Evolutionary conservation across 2,329 filamentous ascomycete genomes (phyloP).

Genomic region (Paecilomyces dactylethromorphus): DNA sequence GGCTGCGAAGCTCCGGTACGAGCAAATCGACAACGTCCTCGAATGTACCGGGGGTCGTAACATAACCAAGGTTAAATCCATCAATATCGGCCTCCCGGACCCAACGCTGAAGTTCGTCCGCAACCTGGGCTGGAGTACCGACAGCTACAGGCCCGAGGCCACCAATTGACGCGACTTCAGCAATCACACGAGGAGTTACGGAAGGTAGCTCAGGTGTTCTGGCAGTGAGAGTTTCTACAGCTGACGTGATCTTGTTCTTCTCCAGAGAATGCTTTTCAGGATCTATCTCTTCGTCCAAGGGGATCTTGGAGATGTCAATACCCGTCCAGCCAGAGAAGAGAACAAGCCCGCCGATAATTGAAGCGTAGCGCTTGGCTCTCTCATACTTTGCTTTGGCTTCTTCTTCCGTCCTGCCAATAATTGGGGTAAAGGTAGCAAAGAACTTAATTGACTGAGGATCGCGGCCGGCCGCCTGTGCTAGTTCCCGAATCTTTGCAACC

Average conservation of each 20-base stretch:
- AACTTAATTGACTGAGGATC: slow-evolving; percentile 54
- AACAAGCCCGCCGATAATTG: slow-evolving; percentile 48
- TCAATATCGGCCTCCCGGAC: slow-evolving; percentile 37
- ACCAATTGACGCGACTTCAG: slow-evolving; percentile 43
- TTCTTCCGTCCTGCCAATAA: slow-evolving; percentile 45
- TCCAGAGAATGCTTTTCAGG: slow-evolving; percentile 48
- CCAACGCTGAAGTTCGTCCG: slow-evolving; percentile 45
- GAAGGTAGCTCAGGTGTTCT: slow-evolving; percentile 42
- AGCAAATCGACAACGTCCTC: slow-evolving; percentile 47
- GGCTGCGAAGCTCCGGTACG: slow-evolving; percentile 40
- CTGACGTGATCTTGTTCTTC: slow-evolving; percentile 45
- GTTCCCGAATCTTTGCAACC: slow-evolving; percentile 46
- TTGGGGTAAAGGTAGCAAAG: slow-evolving; percentile 46
- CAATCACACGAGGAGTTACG: slow-evolving; percentile 41
- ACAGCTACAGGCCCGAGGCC: slow-evolving; percentile 44
- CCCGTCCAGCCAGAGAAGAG: slow-evolving; percentile 55
- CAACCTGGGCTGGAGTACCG: slow-evolving; percentile 40
- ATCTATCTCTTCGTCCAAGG: slow-evolving; percentile 51
- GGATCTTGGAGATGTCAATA: slow-evolving; percentile 53
- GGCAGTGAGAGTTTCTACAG: slow-evolving; percentile 45
- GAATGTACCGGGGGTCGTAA: slow-evolving; percentile 47
- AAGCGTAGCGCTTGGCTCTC: slow-evolving; percentile 48
- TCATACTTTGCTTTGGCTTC: slow-evolving; percentile 49
- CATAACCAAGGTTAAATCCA: slow-evolving; percentile 40
- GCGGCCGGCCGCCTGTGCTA: slow-evolving; percentile 46